Base-by-base conservation (phyloP, 2,329 filamentous ascomycete species). In the Ophiosphaerella korrae region DNA sequence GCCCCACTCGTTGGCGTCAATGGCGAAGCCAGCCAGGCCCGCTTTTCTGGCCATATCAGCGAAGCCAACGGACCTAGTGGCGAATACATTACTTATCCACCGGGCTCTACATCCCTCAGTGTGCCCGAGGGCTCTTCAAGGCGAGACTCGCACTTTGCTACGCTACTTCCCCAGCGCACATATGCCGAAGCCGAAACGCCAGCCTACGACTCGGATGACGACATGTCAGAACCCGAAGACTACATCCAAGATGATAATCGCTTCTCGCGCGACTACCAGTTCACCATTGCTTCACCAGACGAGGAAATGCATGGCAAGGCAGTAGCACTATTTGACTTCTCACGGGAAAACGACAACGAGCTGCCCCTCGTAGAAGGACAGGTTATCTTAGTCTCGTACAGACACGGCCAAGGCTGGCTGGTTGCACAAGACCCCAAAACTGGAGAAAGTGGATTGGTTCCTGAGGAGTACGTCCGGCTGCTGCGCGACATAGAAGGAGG, bases 301-400 rank as follows among this genome's bases (percentile, higher is more conserved):
- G 93, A 97, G 75, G 92, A 97, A 73, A 97, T 97, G 84, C 92
- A 97, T 68, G 94, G 94, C 42, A 96, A 96, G 71, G 92, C 92
- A 16, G 90, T 99, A 24, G 94, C 94, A 6, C 80, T 99, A 18
- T 99, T 96, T 71, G 92, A 97, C 71, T 99, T 99, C 75, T 87
- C 87, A 63, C 85, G 92, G 29, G 93, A 97, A 74, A 97, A 97
- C 71, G 92, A 97, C 72, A 99, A 97, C 70, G 94, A 99, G 74
- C 78, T 99, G 50, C 91, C 92, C 3, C 78, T 99, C 40, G 87
- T 90, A 0, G 94, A 99, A 75, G 94, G 94, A 5, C 94, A 99
- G 69, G 90, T 97, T 50, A 96, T 99, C 49, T 89, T 94, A 80
- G 92, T 99, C 21, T 96, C 91, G 13, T 99, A 97, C 73, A 84